Conservation (phyloP, 2,329 filamentous ascomycete species). For the Pochonia chlamydosporia region DNA sequence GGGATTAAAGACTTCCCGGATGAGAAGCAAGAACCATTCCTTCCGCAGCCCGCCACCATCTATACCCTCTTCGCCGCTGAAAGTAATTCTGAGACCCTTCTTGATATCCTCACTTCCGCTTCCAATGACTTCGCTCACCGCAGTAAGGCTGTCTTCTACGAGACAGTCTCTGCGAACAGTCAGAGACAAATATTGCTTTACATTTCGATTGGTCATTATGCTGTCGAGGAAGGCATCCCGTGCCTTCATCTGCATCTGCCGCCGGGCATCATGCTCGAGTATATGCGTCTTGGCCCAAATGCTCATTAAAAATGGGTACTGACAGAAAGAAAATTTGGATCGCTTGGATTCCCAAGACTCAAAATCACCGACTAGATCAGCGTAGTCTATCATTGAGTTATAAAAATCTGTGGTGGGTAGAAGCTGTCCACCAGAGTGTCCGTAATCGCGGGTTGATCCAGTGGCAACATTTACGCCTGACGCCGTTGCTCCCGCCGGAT, state of each 20-base stretch:
- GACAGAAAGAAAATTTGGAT: constrained; percentile 78
- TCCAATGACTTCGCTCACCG: constrained; percentile 80
- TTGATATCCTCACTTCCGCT: constrained; percentile 80
- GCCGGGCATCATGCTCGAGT: constrained; percentile 77
- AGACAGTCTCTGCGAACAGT: constrained; percentile 78
- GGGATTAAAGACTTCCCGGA: constrained; percentile 86
- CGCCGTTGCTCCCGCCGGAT: constrained; percentile 16
- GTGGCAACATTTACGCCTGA: constrained; percentile 12
- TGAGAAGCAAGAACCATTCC: constrained; percentile 88
- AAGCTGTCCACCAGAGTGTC: constrained; percentile 51
- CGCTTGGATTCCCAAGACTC: constrained; percentile 76
- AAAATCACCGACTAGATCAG: constrained; percentile 81
- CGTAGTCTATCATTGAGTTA: constrained; percentile 77
- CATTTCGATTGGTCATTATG: constrained; percentile 67
- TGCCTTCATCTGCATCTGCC: constrained; percentile 85
- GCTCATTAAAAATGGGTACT: constrained; percentile 86
- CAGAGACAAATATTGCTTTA: constrained; percentile 73
- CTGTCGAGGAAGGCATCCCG: constrained; percentile 88
- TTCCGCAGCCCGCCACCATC: constrained; percentile 87
- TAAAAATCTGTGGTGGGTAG: constrained; percentile 83
- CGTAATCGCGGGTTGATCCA: constrained; percentile 15
- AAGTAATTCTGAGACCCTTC: constrained; percentile 80
- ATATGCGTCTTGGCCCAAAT: constrained; percentile 91
- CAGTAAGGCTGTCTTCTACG: constrained; percentile 79
- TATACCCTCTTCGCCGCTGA: constrained; percentile 82